Conservation (phyloP, 164 flowering plant genomes). For the Saururus chinensis region DNA sequence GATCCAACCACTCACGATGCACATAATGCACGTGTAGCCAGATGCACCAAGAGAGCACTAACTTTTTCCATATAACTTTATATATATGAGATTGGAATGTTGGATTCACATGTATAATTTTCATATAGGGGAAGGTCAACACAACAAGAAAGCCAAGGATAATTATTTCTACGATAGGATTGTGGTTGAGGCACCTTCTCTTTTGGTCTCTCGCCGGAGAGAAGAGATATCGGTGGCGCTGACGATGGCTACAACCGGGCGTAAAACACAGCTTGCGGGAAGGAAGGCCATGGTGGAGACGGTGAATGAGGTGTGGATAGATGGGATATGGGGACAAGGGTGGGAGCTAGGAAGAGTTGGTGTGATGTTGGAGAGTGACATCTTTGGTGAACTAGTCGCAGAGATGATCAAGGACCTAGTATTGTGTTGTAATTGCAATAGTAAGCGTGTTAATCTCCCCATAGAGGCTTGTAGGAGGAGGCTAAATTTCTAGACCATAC, state of each 20-base stretch:
- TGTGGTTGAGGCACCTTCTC: slow-evolving; percentile 7
- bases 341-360: slow-evolving; percentile 58
- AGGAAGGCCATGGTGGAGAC: slow-evolving; percentile 46
- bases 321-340: slow-evolving; percentile 47
- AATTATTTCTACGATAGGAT: slow-evolving; percentile 15
- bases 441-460: slow-evolving; percentile 12
- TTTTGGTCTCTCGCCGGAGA: neutral
- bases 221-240: neutral
- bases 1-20: no score
- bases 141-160: slow-evolving; percentile 16
- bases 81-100: no score
- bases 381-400: slow-evolving; percentile 51
- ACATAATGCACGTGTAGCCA: no score
- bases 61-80: no score
- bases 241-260: neutral
- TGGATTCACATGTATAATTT: neutral
- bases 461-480: slow-evolving; percentile 42
- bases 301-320: slow-evolving; percentile 48
- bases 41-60: no score
- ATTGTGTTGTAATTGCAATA: neutral
- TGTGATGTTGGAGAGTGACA: slow-evolving; percentile 40
- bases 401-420: slow-evolving; percentile 43
- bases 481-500: slow-evolving; percentile 14
- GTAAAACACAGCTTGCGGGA: slow-evolving; percentile 12
- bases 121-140: slow-evolving; percentile 8